A percentile compares a stretch with the other conserved stretches of the same genome.
Evolutionary conservation across 2,329 filamentous ascomycete species (phyloP).

Genomic region (Aspergillus aculeatus): DNA sequence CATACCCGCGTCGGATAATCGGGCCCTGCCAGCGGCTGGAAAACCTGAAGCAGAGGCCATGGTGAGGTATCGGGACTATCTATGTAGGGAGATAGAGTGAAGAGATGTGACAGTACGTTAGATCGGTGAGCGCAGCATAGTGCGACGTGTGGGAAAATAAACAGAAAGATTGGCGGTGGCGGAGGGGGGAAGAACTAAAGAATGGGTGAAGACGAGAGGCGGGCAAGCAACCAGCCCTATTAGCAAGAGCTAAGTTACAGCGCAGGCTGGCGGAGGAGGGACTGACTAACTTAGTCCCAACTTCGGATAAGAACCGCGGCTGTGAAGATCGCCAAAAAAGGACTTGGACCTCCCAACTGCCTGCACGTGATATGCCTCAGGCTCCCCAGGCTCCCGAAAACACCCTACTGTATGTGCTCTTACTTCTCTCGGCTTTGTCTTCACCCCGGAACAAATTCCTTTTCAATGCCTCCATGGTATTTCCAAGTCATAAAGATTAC

Average conservation of each 20-base stretch:
- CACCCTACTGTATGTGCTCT: too few relatives aligned
- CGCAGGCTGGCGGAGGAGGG: too few relatives aligned
- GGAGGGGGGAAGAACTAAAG: slow-evolving; percentile 2
- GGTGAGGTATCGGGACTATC: slow-evolving; percentile 7
- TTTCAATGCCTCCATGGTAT: slow-evolving; percentile 6
- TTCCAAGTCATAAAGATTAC: slow-evolving; percentile 16
- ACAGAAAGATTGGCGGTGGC: background rate
- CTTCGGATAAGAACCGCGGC: slow-evolving; percentile 26
- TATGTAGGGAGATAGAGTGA: background rate
- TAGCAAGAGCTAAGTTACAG: background rate
- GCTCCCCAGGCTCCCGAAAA: too few relatives aligned
- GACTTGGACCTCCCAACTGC: too few relatives aligned
- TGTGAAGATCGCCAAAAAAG: background rate
- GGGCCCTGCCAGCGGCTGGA: slow-evolving; percentile 28
- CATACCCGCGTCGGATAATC: slow-evolving; percentile 29
- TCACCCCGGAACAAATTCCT: background rate
- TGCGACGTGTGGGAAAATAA: background rate
- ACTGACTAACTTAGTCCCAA: too few relatives aligned
- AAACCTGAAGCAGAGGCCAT: slow-evolving; percentile 39
- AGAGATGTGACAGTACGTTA: background rate
- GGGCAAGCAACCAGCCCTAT: slow-evolving; percentile 2
- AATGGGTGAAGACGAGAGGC: slow-evolving; percentile 6
- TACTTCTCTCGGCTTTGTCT: background rate
- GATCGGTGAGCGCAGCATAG: slow-evolving; percentile 12
- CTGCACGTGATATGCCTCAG: too few relatives aligned